Evolutionary conservation across 352 stramenopile species (phyloP), one percentile per base, ranked within the genome.

Genomic region (Pythium insidiosum): DNA sequence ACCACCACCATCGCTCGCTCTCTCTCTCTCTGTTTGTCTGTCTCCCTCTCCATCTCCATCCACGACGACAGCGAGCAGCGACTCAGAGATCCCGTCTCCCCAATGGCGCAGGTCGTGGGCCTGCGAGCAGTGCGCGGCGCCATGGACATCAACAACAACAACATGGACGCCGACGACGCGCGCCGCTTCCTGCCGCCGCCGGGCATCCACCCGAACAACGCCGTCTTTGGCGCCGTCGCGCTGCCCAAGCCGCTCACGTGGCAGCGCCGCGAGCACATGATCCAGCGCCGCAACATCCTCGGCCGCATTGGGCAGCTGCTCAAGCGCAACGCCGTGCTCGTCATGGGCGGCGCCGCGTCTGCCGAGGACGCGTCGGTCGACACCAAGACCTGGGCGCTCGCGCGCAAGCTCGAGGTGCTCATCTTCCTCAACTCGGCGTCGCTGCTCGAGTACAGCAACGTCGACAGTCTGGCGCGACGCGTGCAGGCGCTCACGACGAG

Each of bases 351-450:
- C 20, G 47, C 36, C 2, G 38, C 29, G 3, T 26, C 16, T 15
- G 23, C 19, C 11, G 57, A 63, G 11, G 49, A 33, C 28, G 28
- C 9, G 28, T 15, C 9, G 9, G 28, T 54, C 6, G 47, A 66
- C 16, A 33, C 51, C 26, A 82, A 77, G 61, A 83, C 72, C 31
- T 89, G 74, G 75, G 66, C 70, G 23, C 63, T 92, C 34, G 74
- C 80, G 20, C 64, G 80, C 26, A 92, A 92, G 48, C 63, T 92
- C 29, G 80, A 92, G 46, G 75, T 88, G 40, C 68, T 89, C 31
- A 68, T 89, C 28, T 92, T 88, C 40, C 64, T 92, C 46, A 73
- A 88, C 61, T 86, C 80, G 50, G 76, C 80, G 12, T 89, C 76
- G 46, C 59, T 86, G 30, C 63, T 88, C 31, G 80, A 92, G 53